phyloP scores from a whole-genome alignment of 345 rosid genomes.

The Boechera divaricarpa region DNA sequence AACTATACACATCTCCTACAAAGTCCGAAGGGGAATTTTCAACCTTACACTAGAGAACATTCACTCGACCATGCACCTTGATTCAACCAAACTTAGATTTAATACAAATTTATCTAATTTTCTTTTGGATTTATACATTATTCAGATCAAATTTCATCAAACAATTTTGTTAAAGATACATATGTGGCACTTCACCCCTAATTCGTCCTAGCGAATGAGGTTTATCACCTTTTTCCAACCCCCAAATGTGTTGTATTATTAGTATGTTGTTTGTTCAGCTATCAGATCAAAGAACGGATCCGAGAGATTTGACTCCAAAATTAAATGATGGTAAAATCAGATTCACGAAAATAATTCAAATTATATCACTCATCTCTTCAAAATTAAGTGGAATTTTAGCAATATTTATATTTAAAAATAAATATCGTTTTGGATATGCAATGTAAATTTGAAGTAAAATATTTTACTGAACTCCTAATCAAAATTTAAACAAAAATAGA shows the following conservation, averaged over 20 bases:
- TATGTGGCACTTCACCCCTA: no score
- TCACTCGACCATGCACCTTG: background rate
- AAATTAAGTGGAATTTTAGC: background rate
- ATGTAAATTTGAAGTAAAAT: background rate
- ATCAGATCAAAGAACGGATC: no score
- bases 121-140: no score
- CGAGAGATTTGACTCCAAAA: no score
- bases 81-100: background rate
- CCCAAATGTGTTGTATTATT: no score
- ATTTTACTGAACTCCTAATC: background rate
- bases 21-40: background rate
- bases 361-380: background rate
- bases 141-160: no score
- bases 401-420: background rate
- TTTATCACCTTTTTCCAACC: no score
- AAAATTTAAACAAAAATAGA: background rate
- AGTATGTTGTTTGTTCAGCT: no score
- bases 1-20: background rate
- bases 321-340: background rate
- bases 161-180: no score
- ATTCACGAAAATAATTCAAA: background rate
- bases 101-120: no score
- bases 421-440: background rate
- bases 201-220: no score
- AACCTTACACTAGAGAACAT: background rate